phyloP scores from a whole-genome alignment of 2,329 filamentous ascomycete species.

The Xylaria sp. region DNA sequence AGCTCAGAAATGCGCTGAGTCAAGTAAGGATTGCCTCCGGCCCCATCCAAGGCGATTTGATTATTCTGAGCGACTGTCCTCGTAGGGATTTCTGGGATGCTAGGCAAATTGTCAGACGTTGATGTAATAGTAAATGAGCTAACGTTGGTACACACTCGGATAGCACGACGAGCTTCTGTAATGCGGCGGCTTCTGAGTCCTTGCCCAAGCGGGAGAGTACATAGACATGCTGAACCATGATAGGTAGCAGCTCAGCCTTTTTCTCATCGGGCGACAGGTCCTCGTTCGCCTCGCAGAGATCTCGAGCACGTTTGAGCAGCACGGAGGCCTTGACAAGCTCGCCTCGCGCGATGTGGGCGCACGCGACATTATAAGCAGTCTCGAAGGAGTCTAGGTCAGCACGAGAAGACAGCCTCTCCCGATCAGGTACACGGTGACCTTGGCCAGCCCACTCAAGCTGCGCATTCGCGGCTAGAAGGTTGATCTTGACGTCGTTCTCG shows the following conservation, averaged over 20 bases:
- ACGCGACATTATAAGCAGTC: constrained; percentile 83
- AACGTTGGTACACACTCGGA: constrained; percentile 60
- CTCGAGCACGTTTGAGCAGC: constrained; percentile 75
- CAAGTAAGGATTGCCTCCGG: constrained; percentile 72
- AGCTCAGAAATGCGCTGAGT: constrained; percentile 70
- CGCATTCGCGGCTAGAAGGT: constrained; percentile 75
- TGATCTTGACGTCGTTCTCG: constrained; percentile 80
- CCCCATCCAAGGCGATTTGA: constrained; percentile 55
- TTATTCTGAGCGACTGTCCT: constrained; percentile 76
- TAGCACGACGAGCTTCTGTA: constrained; percentile 71
- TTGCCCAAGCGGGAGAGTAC: constrained; percentile 75
- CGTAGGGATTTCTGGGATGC: constrained; percentile 74
- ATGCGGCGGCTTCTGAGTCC: constrained; percentile 69
- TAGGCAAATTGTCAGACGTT: constrained; percentile 48
- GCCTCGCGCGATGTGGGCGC: constrained; percentile 75
- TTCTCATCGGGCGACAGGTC: constrained; percentile 81
- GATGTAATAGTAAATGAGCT: constrained; percentile 5
- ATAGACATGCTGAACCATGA: constrained; percentile 80
- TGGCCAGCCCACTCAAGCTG: constrained; percentile 77
- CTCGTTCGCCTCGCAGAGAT: constrained; percentile 77
- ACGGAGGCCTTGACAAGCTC: constrained; percentile 73
- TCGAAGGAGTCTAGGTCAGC: constrained; percentile 81
- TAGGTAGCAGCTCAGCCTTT: constrained; percentile 77
- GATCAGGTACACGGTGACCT: constrained; percentile 60
- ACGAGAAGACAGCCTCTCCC: constrained; percentile 65